A percentile compares a stretch with the other conserved stretches of the same genome.
phyloP scores from a whole-genome alignment of 2,329 filamentous ascomycete species.

The Stagonosporopsis chrysanthemi region DNA sequence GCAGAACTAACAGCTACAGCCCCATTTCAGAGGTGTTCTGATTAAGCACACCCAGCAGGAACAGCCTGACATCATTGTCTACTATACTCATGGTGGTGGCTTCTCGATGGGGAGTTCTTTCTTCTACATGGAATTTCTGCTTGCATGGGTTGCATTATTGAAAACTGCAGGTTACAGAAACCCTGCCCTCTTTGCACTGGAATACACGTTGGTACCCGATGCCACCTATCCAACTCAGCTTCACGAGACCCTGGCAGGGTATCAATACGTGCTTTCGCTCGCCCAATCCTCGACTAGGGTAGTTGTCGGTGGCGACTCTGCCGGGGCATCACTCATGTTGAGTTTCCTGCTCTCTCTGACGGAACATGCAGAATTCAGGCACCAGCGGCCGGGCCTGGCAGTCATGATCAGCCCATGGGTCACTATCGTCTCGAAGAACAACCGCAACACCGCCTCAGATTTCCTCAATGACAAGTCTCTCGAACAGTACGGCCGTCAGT shows the following conservation, averaged over 20 bases:
- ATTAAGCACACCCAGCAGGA: conserved; percentile 67
- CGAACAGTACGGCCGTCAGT: conserved; percentile 74
- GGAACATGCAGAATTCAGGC: conserved; percentile 53
- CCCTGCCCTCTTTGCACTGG: conserved; percentile 79
- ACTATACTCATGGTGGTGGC: conserved; percentile 83
- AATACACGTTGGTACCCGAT: conserved; percentile 82
- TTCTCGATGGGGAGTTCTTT: conserved; percentile 83
- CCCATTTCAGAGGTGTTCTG: conserved; percentile 71
- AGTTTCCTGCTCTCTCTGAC: conserved; percentile 75
- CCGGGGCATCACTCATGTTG: conserved; percentile 76
- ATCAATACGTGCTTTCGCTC: conserved; percentile 71
- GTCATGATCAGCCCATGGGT: conserved; percentile 83
- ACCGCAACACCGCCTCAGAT: conserved; percentile 75
- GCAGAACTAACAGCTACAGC: conserved; percentile 32
- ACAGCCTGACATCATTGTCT: conserved; percentile 78
- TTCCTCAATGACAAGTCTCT: conserved; percentile 74
- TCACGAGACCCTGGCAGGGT: conserved; percentile 72
- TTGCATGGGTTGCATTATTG: conserved; percentile 74
- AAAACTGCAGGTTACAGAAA: conserved; percentile 72
- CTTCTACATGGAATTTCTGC: conserved; percentile 83
- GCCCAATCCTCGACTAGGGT: conserved; percentile 67
- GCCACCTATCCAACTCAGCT: conserved; percentile 76
- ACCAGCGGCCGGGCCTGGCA: conserved; percentile 66
- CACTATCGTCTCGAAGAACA: conserved; percentile 71
- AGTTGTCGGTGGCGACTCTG: conserved; percentile 79